Percentiles rank a stretch among this genome's conserved stretches.
Evolutionary conservation across 2,329 filamentous ascomycete species (phyloP).

Genomic region (Tolypocladium album): DNA sequence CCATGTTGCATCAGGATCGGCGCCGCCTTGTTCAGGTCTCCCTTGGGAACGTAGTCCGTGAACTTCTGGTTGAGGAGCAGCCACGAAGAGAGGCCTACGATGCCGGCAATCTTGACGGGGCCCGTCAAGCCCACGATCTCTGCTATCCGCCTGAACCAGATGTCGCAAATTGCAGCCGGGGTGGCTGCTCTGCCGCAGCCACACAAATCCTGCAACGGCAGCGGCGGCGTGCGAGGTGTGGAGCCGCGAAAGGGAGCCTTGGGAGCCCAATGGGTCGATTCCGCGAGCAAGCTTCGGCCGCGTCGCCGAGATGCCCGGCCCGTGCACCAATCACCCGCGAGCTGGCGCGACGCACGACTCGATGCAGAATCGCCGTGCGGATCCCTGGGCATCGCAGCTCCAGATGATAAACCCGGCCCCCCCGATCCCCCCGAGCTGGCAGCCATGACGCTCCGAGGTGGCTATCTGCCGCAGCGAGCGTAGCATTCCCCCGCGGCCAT

Average conservation of each 20-base stretch:
- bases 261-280: too few species aligned
- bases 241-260: too few species aligned
- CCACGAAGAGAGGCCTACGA: conserved; percentile 76
- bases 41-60: conserved; percentile 22
- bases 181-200: too few species aligned
- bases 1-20: conserved; percentile 88
- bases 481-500: not conserved
- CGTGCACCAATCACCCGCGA: not conserved
- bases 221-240: too few species aligned
- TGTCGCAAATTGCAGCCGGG: too few species aligned
- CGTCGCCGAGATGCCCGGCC: not conserved
- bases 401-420: not conserved
- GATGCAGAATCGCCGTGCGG: not conserved
- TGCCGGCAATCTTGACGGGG: conserved; percentile 63
- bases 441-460: not conserved
- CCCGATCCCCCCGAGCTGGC: not conserved
- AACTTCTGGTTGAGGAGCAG: conserved; percentile 50
- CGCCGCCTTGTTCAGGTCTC: conserved; percentile 50
- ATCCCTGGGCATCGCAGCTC: not conserved
- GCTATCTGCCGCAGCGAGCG: not conserved
- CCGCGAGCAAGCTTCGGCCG: not conserved
- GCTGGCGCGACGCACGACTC: not conserved
- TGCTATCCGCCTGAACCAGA: too few species aligned
- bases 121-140: conserved; percentile 65
- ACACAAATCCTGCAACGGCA: too few species aligned